phyloP scores from a whole-genome alignment of 345 rosid species.

The Pistacia atlantica region DNA sequence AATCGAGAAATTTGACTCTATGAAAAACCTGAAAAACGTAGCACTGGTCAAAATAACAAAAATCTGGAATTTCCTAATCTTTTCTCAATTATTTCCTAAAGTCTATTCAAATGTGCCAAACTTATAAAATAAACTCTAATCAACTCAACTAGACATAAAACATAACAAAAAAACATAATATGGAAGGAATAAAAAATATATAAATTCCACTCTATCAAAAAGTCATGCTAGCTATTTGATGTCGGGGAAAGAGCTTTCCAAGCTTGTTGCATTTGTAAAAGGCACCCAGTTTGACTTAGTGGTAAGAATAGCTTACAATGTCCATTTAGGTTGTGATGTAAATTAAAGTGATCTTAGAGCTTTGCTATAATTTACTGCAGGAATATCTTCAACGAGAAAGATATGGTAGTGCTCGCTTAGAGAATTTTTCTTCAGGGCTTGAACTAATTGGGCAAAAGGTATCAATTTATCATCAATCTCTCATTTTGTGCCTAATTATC shows the following conservation, averaged over 20 bases:
- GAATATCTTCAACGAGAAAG: constrained; percentile 96
- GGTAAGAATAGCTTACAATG: constrained; percentile 49
- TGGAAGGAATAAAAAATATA: too few species aligned
- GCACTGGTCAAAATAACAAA: too few species aligned
- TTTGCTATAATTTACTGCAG: constrained; percentile 42
- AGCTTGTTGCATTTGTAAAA: constrained; percentile 97
- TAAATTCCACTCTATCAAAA: too few species aligned
- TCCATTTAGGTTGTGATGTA: constrained; percentile 14
- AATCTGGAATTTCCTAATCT: too few species aligned
- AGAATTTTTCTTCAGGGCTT: constrained; percentile 90
- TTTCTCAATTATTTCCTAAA: too few species aligned
- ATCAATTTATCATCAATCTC: constrained; percentile 4
- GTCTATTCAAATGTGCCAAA: too few species aligned
- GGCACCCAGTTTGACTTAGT: constrained; percentile 98
- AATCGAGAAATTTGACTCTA: too few species aligned
- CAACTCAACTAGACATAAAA: too few species aligned
- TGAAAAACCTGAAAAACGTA: too few species aligned
- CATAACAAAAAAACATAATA: too few species aligned
- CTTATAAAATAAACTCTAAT: too few species aligned
- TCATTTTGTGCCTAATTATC: neutral
- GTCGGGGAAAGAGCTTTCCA: constrained; percentile 97
- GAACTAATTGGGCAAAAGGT: constrained; percentile 92
- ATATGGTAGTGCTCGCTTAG: constrained; percentile 80
- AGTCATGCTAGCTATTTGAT: constrained; percentile 95
- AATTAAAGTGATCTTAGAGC: constrained; percentile 10